Percentiles rank a stretch among this genome's conserved stretches.
Evolutionary conservation across 2,329 filamentous ascomycete species (phyloP).

Genomic region (Fusarium sp.): DNA sequence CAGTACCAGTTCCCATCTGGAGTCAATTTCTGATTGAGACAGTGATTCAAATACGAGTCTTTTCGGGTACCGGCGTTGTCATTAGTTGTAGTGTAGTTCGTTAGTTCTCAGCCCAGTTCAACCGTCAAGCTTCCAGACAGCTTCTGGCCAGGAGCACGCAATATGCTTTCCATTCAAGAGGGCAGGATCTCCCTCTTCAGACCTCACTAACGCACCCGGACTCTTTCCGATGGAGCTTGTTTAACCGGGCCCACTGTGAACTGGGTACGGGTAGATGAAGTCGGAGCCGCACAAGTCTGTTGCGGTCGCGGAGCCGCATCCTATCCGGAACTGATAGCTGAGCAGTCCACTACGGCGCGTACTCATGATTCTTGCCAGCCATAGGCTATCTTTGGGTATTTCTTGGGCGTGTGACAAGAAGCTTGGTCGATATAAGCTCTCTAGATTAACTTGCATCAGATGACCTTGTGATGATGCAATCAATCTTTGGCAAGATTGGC

Average conservation of each 20-base stretch:
- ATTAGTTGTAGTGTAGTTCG: neutral
- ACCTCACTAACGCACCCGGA: neutral
- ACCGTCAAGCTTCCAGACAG: neutral
- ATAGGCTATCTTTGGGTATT: neutral
- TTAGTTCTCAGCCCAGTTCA: neutral
- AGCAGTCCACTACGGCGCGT: neutral
- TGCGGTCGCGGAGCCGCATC: neutral
- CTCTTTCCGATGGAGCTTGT: neutral
- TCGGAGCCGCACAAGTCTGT: neutral
- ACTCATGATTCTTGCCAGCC: neutral
- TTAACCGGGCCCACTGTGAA: neutral
- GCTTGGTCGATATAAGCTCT: neutral
- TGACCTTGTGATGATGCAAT: neutral
- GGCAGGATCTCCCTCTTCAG: neutral
- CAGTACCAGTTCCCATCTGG: neutral
- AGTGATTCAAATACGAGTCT: neutral
- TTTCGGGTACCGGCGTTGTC: neutral
- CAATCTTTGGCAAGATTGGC: neutral
- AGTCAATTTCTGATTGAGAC: neutral
- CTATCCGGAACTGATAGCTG: neutral
- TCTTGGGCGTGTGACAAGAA: neutral
- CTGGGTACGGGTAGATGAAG: neutral
- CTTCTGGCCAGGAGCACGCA: neutral
- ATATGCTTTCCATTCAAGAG: neutral
- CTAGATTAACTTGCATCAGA: neutral